phyloP scores from a whole-genome alignment of 2,329 filamentous ascomycete genomes.

The Madurella mycetomatis region DNA sequence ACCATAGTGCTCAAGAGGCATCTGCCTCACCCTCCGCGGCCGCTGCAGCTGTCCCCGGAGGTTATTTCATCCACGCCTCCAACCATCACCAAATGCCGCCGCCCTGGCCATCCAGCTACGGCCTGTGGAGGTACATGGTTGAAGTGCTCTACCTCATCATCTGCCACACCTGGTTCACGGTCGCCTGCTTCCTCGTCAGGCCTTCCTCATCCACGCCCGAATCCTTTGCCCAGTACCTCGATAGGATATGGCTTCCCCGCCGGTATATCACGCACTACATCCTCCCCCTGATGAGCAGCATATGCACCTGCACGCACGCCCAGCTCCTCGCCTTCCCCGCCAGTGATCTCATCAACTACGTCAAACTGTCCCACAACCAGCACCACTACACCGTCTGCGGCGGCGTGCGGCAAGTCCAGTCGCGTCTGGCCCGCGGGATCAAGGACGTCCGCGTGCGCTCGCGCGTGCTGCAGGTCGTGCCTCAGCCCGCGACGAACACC shows the following conservation, averaged over 20 bases:
- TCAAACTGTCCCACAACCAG: slow-evolving; percentile 5
- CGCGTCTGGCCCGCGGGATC: slow-evolving; percentile 1
- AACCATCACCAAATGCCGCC: slow-evolving; percentile 5
- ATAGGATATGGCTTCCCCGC: slow-evolving; percentile 3
- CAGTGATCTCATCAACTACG: slow-evolving; percentile 3
- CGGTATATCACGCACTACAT: slow-evolving; percentile 9
- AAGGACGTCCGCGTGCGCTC: background rate
- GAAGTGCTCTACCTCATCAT: slow-evolving; percentile 8
- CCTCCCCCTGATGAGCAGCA: slow-evolving; percentile 7
- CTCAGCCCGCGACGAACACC: background rate
- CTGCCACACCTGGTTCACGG: slow-evolving; percentile 8
- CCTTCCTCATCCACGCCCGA: background rate
- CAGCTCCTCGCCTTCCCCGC: slow-evolving; percentile 7
- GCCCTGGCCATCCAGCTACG: slow-evolving; percentile 3
- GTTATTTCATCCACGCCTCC: slow-evolving; percentile 9
- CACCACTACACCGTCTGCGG: slow-evolving; percentile 10
- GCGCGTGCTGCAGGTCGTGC: background rate
- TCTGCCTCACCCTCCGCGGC: too few relatives aligned
- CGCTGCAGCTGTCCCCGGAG: background rate
- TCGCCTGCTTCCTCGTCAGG: slow-evolving; percentile 1
- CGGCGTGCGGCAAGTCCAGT: slow-evolving; percentile 7
- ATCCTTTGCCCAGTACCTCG: background rate
- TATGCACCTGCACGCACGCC: slow-evolving; percentile 5
- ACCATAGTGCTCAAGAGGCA: background rate
- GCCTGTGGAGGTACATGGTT: background rate